A percentile compares a stretch with the other conserved stretches of the same genome.
These are phyloP conservation scores for Inga leiocalycina DNA, from an alignment of 306 rosid species.

Conservation along the genomic window DNA sequence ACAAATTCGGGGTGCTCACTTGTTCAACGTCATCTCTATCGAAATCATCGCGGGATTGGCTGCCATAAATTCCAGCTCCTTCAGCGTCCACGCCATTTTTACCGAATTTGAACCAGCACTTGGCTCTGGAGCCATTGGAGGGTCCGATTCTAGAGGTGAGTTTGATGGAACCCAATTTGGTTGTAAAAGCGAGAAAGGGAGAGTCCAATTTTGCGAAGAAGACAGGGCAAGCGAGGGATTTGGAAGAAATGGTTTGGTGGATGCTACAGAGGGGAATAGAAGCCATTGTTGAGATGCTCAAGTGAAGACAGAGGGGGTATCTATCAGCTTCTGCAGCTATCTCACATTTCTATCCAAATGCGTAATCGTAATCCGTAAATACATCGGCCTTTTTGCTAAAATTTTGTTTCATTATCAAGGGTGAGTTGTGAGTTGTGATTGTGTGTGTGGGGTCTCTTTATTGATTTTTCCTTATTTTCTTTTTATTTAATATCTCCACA, in stretches of 20 bases:
- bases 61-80: conserved; percentile 98
- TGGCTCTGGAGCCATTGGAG: conserved; percentile 74
- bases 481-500: too few species aligned
- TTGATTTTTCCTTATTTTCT: too few species aligned
- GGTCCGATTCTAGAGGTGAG: conserved; percentile 62
- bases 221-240: conserved; percentile 32
- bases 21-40: conserved; percentile 96
- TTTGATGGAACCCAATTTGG: conserved; percentile 43
- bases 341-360: conserved; percentile 43
- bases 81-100: conserved; percentile 88
- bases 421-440: too few species aligned
- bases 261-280: conserved; percentile 65
- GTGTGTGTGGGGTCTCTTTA: too few species aligned
- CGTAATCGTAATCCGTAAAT: background rate
- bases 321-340: background rate
- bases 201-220: conserved; percentile 44
- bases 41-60: conserved; percentile 87
- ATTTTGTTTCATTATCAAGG: too few species aligned
- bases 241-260: conserved; percentile 50
- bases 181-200: conserved; percentile 55
- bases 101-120: conserved; percentile 90
- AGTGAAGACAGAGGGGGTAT: background rate
- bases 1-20: conserved; percentile 40
- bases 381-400: too few species aligned
- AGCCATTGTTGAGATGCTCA: conserved; percentile 63